phyloP scores from a whole-genome alignment of 805 yeast genomes.

The Lipomyces yamadae region DNA sequence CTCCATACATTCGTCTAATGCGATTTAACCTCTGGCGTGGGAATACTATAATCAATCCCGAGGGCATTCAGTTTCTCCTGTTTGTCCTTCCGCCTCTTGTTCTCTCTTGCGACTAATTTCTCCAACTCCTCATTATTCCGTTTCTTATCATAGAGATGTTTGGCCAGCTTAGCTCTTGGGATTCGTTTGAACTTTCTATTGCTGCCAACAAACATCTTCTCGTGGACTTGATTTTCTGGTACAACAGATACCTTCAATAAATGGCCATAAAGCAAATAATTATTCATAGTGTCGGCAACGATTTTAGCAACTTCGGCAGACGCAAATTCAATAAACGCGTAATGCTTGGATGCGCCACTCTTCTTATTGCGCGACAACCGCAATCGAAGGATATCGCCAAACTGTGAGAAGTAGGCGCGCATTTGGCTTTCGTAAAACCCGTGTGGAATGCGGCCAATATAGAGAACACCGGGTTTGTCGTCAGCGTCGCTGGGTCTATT shows the following conservation, averaged over 20 bases:
- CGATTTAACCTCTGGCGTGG: conserved; percentile 21
- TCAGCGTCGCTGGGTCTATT: conserved; percentile 38
- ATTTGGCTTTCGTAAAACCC: conserved; percentile 81
- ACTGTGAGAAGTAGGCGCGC: conserved; percentile 82
- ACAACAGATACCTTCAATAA: conserved; percentile 72
- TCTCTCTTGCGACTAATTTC: conserved; percentile 54
- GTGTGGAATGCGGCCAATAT: conserved; percentile 89
- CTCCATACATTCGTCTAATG: not conserved
- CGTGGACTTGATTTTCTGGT: conserved; percentile 49
- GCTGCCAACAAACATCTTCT: conserved; percentile 62
- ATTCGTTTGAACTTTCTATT: conserved; percentile 59
- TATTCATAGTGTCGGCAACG: conserved; percentile 96
- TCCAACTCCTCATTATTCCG: conserved; percentile 64
- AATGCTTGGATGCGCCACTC: conserved; percentile 89
- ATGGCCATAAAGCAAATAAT: conserved; percentile 87
- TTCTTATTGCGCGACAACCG: conserved; percentile 86
- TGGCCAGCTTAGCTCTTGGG: conserved; percentile 63
- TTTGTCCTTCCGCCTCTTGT: conserved; percentile 52
- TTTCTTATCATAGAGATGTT: conserved; percentile 59
- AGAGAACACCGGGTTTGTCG: conserved; percentile 55
- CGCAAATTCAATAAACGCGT: conserved; percentile 85
- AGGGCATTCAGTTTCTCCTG: conserved; percentile 56
- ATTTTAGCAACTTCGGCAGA: conserved; percentile 75
- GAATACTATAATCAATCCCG: conserved; percentile 59
- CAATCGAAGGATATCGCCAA: conserved; percentile 80